A percentile compares a stretch with the other conserved stretches of the same genome.
phyloP scores from a whole-genome alignment of 306 rosid genomes.

The Trifolium repens region DNA sequence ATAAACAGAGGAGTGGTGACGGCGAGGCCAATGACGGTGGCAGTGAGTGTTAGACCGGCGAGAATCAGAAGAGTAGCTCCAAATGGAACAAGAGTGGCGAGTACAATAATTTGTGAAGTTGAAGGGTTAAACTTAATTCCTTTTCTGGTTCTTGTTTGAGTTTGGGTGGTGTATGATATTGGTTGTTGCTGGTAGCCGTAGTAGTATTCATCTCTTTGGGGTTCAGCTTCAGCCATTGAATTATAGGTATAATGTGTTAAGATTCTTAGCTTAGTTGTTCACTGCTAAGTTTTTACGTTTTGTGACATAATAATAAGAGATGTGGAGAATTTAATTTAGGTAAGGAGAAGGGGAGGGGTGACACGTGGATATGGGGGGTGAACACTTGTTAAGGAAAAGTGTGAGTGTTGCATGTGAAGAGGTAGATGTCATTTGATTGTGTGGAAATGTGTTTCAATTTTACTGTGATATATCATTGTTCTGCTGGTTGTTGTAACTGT shows the following conservation, averaged over 20 bases:
- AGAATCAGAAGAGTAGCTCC: slow-evolving; percentile 58
- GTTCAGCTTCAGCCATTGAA: slow-evolving; percentile 58
- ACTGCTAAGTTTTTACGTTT: not conserved
- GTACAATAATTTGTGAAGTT: slow-evolving; percentile 44
- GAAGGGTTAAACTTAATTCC: slow-evolving; percentile 9
- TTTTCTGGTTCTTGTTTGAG: not conserved
- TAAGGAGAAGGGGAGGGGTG: not conserved
- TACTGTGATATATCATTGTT: not conserved
- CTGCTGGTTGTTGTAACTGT: not conserved
- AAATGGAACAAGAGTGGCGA: slow-evolving; percentile 53
- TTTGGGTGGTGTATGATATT: not conserved
- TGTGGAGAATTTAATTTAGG: not conserved
- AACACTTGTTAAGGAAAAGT: not conserved
- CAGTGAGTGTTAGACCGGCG: slow-evolving; percentile 50
- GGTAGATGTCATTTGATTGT: slow-evolving; percentile 5
- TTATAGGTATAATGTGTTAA: not conserved
- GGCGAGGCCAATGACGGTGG: slow-evolving; percentile 53
- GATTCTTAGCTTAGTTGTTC: no score
- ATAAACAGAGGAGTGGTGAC: slow-evolving; percentile 56
- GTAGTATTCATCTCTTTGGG: slow-evolving; percentile 15
- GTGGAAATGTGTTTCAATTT: not conserved
- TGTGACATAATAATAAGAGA: not conserved
- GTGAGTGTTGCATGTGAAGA: slow-evolving; percentile 5
- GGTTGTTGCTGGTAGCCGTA: not conserved
- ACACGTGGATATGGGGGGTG: not conserved